These are phyloP conservation scores for Sclerotinia borealis DNA, from an alignment of 2,329 filamentous ascomycete genomes.

Conservation along the genomic window DNA sequence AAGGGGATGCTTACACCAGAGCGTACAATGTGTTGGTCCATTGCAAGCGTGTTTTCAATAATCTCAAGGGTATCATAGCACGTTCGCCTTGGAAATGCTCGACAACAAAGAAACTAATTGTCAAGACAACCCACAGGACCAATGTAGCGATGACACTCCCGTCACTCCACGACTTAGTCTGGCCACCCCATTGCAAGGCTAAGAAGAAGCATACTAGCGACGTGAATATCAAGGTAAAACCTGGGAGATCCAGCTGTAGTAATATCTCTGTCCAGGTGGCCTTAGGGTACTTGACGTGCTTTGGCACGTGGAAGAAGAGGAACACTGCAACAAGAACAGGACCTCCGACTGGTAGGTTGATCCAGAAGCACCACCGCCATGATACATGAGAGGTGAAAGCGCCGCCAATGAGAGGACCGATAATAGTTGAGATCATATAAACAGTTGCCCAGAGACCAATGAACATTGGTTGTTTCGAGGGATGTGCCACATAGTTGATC, in stretches of 20 bases:
- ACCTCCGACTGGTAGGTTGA: slow-evolving; percentile 38
- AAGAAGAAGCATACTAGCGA: slow-evolving; percentile 35
- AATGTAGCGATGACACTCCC: slow-evolving; percentile 36
- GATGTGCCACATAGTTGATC: no score
- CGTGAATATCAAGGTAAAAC: slow-evolving; percentile 38
- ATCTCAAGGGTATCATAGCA: slow-evolving; percentile 33
- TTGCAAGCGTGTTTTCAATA: not conserved
- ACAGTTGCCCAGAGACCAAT: no score
- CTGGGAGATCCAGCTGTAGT: slow-evolving; percentile 34
- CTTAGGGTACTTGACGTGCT: not conserved
- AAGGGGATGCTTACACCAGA: not conserved
- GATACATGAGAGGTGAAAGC: not conserved
- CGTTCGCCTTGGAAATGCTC: slow-evolving; percentile 37
- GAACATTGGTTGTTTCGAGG: no score
- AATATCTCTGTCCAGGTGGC: not conserved
- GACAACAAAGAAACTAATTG: slow-evolving; percentile 31
- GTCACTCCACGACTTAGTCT: slow-evolving; percentile 37
- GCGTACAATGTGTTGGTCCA: no score
- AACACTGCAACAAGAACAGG: slow-evolving; percentile 8
- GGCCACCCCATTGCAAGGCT: slow-evolving; percentile 41
- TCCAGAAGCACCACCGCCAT: slow-evolving; percentile 32
- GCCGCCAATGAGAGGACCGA: not conserved
- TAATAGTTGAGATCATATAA: not conserved
- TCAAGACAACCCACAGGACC: slow-evolving; percentile 27
- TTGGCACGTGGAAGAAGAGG: not conserved